phyloP scores from a whole-genome alignment of 2,329 filamentous ascomycete species.

The Calonectria hawksworthii region DNA sequence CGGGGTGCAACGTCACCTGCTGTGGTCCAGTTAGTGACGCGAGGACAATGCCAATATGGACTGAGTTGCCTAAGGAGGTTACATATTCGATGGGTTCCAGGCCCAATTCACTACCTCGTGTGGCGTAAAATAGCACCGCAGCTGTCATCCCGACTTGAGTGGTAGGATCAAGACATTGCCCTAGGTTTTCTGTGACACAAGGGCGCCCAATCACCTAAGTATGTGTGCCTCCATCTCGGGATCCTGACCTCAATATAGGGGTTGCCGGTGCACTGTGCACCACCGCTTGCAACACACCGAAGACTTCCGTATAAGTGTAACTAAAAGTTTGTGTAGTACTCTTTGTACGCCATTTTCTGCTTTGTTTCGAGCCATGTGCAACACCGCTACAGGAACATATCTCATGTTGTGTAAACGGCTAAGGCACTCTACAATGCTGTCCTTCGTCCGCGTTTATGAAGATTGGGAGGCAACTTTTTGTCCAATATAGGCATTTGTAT shows the following conservation, averaged over 20 bases:
- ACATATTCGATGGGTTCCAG: too few species aligned
- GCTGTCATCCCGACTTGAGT: not conserved
- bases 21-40: not conserved
- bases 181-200: not conserved
- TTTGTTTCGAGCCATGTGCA: too few species aligned
- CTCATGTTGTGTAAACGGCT: not conserved
- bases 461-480: too few species aligned
- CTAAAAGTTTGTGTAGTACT: too few species aligned
- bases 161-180: not conserved
- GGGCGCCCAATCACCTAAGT: not conserved
- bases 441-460: not conserved
- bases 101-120: too few species aligned
- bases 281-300: not conserved
- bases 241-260: not conserved
- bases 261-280: too few species aligned
- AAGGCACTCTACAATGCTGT: not conserved
- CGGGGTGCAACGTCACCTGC: not conserved
- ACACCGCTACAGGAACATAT: not conserved
- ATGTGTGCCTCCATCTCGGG: not conserved
- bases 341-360: too few species aligned
- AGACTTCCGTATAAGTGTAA: not conserved
- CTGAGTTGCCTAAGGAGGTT: not conserved
- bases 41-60: too few species aligned
- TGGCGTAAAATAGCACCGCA: too few species aligned
- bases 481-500: not conserved